phyloP scores from a whole-genome alignment of 2,329 filamentous ascomycete species.

The Seiridium unicorne region DNA sequence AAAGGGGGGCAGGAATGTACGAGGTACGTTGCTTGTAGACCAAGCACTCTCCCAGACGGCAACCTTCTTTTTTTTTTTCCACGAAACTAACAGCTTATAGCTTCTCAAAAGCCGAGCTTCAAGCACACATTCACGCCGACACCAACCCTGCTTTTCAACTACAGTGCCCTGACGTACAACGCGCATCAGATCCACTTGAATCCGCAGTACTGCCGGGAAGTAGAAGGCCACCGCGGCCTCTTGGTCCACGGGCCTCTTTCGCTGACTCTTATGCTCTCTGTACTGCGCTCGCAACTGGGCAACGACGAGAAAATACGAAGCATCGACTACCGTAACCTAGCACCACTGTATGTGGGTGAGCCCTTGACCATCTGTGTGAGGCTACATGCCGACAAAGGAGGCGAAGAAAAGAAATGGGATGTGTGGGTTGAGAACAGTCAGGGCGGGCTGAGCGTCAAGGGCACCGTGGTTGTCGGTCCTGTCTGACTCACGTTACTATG shows the following conservation, averaged over 20 bases:
- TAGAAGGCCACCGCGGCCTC: slow-evolving; percentile 73
- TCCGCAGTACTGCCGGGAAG: slow-evolving; percentile 61
- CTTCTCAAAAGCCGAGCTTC: slow-evolving; percentile 32
- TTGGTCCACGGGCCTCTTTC: slow-evolving; percentile 87
- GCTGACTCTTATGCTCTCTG: slow-evolving; percentile 72
- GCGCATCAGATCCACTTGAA: slow-evolving; percentile 90
- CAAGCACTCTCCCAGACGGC: too few relatives aligned
- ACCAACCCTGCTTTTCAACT: slow-evolving; percentile 76
- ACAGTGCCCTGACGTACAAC: slow-evolving; percentile 89
- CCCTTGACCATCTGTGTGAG: slow-evolving; percentile 68
- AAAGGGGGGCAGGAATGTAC: slow-evolving; percentile 16
- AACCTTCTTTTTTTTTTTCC: background rate
- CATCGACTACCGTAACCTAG: slow-evolving; percentile 78
- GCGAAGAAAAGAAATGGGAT: slow-evolving; percentile 43
- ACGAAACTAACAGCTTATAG: slow-evolving; percentile 17
- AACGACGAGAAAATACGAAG: slow-evolving; percentile 39
- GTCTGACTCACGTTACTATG: background rate
- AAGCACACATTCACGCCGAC: slow-evolving; percentile 62
- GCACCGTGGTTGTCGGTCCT: slow-evolving; percentile 31
- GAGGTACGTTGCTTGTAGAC: slow-evolving; percentile 20
- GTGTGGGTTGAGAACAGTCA: slow-evolving; percentile 64
- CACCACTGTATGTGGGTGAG: slow-evolving; percentile 76
- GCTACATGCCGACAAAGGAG: slow-evolving; percentile 26
- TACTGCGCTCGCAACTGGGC: slow-evolving; percentile 52
- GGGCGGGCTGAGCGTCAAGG: slow-evolving; percentile 64